Percentiles rank a stretch among this genome's conserved stretches.
Evolutionary conservation across 2,329 filamentous ascomycete species (phyloP).

Genomic region (Dothistroma pini): DNA sequence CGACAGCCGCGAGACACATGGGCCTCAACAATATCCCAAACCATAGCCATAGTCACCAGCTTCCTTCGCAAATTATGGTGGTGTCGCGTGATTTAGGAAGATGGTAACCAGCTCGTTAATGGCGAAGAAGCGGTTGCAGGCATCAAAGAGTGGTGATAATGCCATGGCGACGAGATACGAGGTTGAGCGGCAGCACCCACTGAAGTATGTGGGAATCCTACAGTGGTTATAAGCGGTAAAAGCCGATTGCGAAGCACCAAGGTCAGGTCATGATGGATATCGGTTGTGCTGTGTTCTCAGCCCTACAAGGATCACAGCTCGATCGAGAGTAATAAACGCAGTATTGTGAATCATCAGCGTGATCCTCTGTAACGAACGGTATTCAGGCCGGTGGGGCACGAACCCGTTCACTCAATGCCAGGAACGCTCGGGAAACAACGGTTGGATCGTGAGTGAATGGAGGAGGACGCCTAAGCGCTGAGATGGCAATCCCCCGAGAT

Average conservation of each 20-base stretch:
- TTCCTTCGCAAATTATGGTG: neutral
- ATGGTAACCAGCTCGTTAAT: slow-evolving; percentile 13
- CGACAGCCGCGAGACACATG: neutral
- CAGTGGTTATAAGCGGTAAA: neutral
- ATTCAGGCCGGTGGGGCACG: too few relatives aligned
- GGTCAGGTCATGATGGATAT: neutral
- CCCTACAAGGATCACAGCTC: too few relatives aligned
- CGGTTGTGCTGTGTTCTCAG: too few relatives aligned
- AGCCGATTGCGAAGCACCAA: neutral
- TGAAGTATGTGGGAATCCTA: neutral
- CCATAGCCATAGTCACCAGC: neutral
- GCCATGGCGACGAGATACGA: neutral
- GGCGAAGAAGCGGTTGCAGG: slow-evolving; percentile 15
- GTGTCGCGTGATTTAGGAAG: slow-evolving; percentile 8
- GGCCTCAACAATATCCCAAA: neutral
- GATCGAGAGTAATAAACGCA: too few relatives aligned
- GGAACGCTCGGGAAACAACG: too few relatives aligned
- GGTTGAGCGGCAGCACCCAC: neutral
- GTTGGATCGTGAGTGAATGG: too few relatives aligned
- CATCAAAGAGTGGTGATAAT: neutral
- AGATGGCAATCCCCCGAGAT: too few relatives aligned
- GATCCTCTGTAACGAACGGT: too few relatives aligned
- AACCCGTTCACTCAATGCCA: too few relatives aligned
- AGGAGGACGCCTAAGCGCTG: too few relatives aligned
- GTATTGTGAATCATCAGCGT: too few relatives aligned